Evolutionary conservation across 192 early-diverging fungal species (phyloP).

Genomic region (Gryganskiella cystojenkinii): DNA sequence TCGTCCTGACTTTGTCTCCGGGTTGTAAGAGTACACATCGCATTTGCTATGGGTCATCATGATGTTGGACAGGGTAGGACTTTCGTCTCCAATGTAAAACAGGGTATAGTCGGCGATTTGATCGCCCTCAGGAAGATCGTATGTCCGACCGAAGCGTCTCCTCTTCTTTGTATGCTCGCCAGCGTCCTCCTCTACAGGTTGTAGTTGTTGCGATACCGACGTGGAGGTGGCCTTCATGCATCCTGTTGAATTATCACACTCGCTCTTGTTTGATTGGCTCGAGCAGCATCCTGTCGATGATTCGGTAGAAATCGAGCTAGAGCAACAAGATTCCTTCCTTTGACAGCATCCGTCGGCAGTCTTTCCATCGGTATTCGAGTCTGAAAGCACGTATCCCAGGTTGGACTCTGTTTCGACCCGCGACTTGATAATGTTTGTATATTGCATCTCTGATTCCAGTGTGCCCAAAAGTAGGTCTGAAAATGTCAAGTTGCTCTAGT

Average conservation of each 20-base stretch:
- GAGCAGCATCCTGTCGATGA: conserved; percentile 2
- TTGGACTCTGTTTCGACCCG: conserved; percentile 59
- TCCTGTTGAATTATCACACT: conserved; percentile 9
- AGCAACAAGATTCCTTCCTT: conserved; percentile 3
- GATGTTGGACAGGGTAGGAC: conserved; percentile 87
- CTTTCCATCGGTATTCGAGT: neutral
- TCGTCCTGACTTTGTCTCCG: conserved; percentile 61
- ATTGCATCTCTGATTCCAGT: conserved; percentile 21
- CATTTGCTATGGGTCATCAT: conserved; percentile 80
- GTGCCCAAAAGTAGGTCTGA: conserved; percentile 29
- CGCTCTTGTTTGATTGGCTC: neutral
- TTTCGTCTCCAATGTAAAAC: conserved; percentile 88
- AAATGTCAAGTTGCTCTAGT: neutral
- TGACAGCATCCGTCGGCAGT: conserved; percentile 8
- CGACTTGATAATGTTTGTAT: conserved; percentile 53
- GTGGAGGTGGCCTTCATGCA: conserved; percentile 5
- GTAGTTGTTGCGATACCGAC: neutral
- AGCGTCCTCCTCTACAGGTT: neutral
- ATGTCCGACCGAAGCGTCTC: conserved; percentile 61
- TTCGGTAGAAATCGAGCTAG: conserved; percentile 1
- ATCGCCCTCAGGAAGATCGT: conserved; percentile 58
- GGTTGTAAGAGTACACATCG: conserved; percentile 75
- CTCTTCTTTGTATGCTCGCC: conserved; percentile 16
- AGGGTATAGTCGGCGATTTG: conserved; percentile 73
- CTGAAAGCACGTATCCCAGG: conserved; percentile 30